phyloP scores from a whole-genome alignment of 495 filamentous ascomycete genomes.

The Glarea lozoyensis region DNA sequence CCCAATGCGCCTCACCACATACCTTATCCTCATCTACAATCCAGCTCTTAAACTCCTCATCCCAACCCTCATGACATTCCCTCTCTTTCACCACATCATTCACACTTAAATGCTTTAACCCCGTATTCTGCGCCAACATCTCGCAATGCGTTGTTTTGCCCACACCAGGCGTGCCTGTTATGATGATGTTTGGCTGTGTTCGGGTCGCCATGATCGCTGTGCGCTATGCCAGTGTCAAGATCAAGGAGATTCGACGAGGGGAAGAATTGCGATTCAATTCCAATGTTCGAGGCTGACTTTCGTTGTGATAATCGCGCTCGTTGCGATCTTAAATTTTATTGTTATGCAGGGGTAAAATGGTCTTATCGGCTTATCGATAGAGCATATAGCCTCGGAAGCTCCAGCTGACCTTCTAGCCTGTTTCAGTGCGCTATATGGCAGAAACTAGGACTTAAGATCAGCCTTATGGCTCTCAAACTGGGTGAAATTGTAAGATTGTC shows the following conservation, averaged over 20 bases:
- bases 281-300: neutral
- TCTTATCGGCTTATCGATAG: neutral
- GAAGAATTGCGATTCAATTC: no score
- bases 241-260: neutral
- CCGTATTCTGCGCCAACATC: constrained; percentile 59
- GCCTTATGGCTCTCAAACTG: no score
- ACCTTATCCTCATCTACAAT: constrained; percentile 97
- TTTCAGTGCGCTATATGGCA: no score
- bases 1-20: no score
- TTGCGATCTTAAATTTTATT: neutral
- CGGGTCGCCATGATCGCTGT: constrained; percentile 14
- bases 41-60: constrained; percentile 78
- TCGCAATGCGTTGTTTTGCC: constrained; percentile 91
- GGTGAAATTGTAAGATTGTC: no score
- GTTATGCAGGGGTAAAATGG: neutral
- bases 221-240: constrained; percentile 29
- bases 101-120: constrained; percentile 77
- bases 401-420: no score
- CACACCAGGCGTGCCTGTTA: constrained; percentile 92
- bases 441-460: no score
- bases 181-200: constrained; percentile 74
- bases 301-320: neutral
- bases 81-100: constrained; percentile 85
- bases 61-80: constrained; percentile 73
- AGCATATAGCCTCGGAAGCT: no score